A percentile compares a stretch with the other conserved stretches of the same genome.
Evolutionary conservation across 768 basidiomycete species (phyloP).

Genomic region (Hygrocybe coccinea): DNA sequence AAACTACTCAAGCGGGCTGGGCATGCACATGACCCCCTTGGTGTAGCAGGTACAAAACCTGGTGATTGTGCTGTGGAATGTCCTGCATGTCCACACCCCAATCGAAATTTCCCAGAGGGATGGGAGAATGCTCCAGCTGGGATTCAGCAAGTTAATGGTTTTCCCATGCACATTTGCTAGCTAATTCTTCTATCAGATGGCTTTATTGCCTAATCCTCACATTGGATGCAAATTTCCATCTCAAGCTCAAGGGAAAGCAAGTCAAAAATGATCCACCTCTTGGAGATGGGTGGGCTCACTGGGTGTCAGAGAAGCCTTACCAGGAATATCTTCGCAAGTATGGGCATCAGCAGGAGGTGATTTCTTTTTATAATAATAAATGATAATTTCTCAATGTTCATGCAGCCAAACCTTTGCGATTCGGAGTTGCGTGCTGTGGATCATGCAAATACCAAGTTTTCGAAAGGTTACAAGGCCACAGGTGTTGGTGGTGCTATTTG

Average conservation of each 20-base stretch:
- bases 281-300: slow-evolving; percentile 19
- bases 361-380: neutral
- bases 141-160: neutral
- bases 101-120: slow-evolving; percentile 13
- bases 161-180: no score
- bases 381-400: neutral
- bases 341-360: slow-evolving; percentile 9
- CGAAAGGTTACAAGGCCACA: no score
- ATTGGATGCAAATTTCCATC: slow-evolving; percentile 33
- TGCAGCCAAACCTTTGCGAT: slow-evolving; percentile 9
- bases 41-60: slow-evolving; percentile 1
- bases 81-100: no score
- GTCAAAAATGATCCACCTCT: slow-evolving; percentile 18
- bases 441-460: no score
- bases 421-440: no score
- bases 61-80: slow-evolving; percentile 22
- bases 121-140: slow-evolving; percentile 13
- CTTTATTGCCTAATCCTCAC: slow-evolving; percentile 22
- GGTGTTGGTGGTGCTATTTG: no score
- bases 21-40: slow-evolving; percentile 11
- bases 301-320: slow-evolving; percentile 11
- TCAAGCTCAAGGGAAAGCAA: no score
- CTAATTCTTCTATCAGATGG: no score
- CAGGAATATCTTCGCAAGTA: slow-evolving; percentile 5
- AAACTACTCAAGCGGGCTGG: slow-evolving; percentile 22